Conservation (phyloP, 78 protist species). For the Pigoraptor vietnamica region DNA sequence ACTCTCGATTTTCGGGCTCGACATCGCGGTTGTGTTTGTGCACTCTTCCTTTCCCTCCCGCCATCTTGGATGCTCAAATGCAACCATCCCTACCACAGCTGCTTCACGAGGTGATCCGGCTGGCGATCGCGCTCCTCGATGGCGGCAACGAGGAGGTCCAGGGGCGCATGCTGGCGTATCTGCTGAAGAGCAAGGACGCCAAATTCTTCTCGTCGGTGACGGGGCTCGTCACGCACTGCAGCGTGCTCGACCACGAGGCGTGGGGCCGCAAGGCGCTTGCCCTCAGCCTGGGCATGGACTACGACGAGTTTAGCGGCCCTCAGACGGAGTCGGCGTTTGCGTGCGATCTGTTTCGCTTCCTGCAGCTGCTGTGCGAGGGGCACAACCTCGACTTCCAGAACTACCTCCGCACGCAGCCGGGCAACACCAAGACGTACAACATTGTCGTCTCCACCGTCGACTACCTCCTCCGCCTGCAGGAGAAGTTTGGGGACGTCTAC, state of each 20-base stretch:
- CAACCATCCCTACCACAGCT: not conserved
- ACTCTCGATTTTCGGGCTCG: too few relatives aligned
- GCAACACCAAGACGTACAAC: conserved; percentile 1
- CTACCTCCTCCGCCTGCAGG: conserved; percentile 7
- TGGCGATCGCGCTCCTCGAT: not conserved
- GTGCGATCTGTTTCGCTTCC: not conserved
- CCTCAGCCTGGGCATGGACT: not conserved
- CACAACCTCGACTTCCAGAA: not conserved
- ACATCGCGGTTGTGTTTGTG: too few relatives aligned
- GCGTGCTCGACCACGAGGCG: not conserved
- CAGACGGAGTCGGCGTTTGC: not conserved
- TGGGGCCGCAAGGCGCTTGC: not conserved
- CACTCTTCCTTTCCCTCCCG: not conserved
- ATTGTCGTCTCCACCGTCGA: not conserved
- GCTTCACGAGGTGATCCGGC: not conserved
- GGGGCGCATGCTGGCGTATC: not conserved
- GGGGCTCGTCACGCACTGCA: not conserved
- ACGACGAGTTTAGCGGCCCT: not conserved
- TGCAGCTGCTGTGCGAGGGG: conserved; percentile 9
- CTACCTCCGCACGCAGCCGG: conserved; percentile 12
- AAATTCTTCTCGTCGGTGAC: not conserved
- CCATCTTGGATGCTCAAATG: too few relatives aligned
- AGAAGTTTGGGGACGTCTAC: not conserved
- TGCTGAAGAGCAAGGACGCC: not conserved
- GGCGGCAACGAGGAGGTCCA: not conserved